Evolutionary conservation across 2,329 filamentous ascomycete genomes (phyloP).

Genomic region (Coleophoma eucalyptorum): DNA sequence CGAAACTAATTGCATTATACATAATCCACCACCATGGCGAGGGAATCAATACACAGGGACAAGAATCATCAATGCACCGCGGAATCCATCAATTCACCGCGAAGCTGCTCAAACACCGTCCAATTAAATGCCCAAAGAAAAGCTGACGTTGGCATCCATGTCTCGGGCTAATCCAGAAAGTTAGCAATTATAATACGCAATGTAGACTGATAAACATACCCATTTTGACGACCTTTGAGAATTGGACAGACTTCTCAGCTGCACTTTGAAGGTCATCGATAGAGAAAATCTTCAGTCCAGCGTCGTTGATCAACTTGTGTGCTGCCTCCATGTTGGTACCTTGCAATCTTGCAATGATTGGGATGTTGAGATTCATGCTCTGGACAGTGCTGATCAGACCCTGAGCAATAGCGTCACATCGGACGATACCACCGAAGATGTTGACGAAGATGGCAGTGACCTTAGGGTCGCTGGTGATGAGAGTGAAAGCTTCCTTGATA

Average conservation of each 20-base stretch:
- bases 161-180: conserved; percentile 65
- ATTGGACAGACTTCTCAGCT: conserved; percentile 96
- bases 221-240: conserved; percentile 99
- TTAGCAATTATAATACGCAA: not conserved
- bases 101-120: conserved; percentile 33
- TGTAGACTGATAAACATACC: conserved; percentile 50
- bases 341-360: conserved; percentile 95
- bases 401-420: conserved; percentile 95
- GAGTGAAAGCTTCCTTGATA: conserved; percentile 96
- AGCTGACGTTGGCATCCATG: conserved; percentile 96
- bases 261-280: conserved; percentile 97
- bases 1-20: conserved; percentile 23
- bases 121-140: conserved; percentile 74
- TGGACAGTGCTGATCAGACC: conserved; percentile 94
- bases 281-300: conserved; percentile 98
- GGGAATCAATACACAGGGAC: conserved; percentile 28
- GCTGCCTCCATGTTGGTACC: conserved; percentile 98
- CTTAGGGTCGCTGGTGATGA: conserved; percentile 98
- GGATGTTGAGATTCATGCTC: conserved; percentile 91
- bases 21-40: conserved; percentile 21
- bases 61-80: conserved; percentile 11
- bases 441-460: conserved; percentile 99
- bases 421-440: conserved; percentile 98
- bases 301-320: conserved; percentile 91
- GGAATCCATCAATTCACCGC: not conserved